These are phyloP conservation scores for Penicillium subrubescens DNA, from an alignment of 495 filamentous ascomycete species.

Conservation along the genomic window DNA sequence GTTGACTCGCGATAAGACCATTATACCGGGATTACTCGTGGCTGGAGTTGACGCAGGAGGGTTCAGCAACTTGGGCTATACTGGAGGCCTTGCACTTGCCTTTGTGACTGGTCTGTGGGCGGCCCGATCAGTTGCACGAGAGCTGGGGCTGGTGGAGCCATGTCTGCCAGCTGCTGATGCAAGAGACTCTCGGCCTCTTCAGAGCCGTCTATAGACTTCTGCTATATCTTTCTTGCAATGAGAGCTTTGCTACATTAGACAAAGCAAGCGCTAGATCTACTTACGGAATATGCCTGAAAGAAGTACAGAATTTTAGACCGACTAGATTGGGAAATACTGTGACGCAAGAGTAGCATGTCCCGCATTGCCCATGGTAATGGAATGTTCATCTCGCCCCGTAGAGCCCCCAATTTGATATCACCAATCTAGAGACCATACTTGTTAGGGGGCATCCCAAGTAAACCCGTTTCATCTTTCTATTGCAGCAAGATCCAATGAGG, in stretches of 20 bases:
- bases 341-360: too few relatives aligned
- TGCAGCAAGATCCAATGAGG: too few relatives aligned
- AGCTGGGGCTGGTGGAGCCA: conserved; percentile 23
- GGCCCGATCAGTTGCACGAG: conserved; percentile 16
- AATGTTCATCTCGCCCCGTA: not conserved
- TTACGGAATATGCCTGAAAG: too few relatives aligned
- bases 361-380: not conserved
- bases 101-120: conserved; percentile 32
- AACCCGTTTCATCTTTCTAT: too few relatives aligned
- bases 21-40: conserved; percentile 25
- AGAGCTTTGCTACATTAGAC: not conserved
- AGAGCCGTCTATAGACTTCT: conserved; percentile 10
- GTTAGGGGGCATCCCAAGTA: too few relatives aligned
- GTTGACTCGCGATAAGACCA: conserved; percentile 20
- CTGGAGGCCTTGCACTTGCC: conserved; percentile 29
- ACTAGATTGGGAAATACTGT: too few relatives aligned
- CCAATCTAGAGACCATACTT: not conserved
- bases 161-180: conserved; percentile 22
- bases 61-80: conserved; percentile 29
- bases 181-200: conserved; percentile 14
- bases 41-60: conserved; percentile 32
- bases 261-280: not conserved
- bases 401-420: conserved; percentile 10
- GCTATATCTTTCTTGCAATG: not conserved
- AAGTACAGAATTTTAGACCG: too few relatives aligned